Evolutionary conservation across 106 monocot species (phyloP), one percentile per base, ranked within the genome.

Genomic region (Allium cepa): DNA sequence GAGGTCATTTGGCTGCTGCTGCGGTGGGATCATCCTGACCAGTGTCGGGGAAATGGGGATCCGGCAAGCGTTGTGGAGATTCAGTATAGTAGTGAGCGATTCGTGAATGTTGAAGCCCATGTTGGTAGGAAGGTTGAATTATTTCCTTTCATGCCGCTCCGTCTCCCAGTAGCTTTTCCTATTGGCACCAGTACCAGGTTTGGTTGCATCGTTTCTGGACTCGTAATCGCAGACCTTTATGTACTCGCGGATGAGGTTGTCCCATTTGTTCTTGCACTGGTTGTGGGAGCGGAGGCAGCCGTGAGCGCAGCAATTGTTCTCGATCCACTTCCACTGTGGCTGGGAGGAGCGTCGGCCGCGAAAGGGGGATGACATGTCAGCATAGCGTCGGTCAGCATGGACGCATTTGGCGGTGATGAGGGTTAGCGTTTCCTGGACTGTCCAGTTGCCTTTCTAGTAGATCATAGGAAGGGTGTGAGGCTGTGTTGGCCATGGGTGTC

Each of bases 361-460:
- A 27, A 83, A 70, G 11, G 69, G 60, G 0, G 36, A 66, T 49
- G 5, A 16, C 17, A 22, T 2, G 67, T 11, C 50, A 15, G 26
- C 11, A 22, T 22, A 22, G 22, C 84, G 76, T 48, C 90, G 79
- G 61, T 95, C 95, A 69, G 91, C 88, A 76, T 91, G 91, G 59
- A 85, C 85, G 58, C 85, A 76, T 73, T 95, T 95, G 59, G 95
- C 95, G 73, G 81, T 78, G 76, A 94, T 88, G 55, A 94, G 83
- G 75, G 87, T 79, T 12, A 95, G 83, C 49, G 95, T 95, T 74
- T 95, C 95, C 16, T 95, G 85, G 36, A 85, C 72, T 56, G 95
- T 91, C 94, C 95, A 95, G 83, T 95, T 95, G 51, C 95, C 94
- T 71, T 91, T 95, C 28, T 87, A 74, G 88, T 95, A 95, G 66